Base-by-base conservation (phyloP, 2,329 filamentous ascomycete genomes). In the Penicillium janthinellum region DNA sequence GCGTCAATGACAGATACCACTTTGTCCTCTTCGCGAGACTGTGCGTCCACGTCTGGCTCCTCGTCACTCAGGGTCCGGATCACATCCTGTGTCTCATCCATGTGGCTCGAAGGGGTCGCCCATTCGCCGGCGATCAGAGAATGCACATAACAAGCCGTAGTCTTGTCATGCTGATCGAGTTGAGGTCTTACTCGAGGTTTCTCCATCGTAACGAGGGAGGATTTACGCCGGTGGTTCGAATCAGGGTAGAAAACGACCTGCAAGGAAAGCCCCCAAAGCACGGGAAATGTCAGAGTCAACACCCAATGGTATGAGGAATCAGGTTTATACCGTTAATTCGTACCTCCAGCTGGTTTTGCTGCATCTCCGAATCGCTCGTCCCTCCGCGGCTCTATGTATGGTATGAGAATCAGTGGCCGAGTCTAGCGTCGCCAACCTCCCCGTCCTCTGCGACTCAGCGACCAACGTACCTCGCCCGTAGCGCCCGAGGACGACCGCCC, bases 61-160 rank as follows among this genome's bases (percentile, higher is more conserved):
- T 63, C 59, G 25, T 69, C 63, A 6, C 59, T 59, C 12, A 64
- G 25, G 12, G 69, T 66, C 17, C 58, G 59, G 28, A 64, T 64
- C n/a, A 49, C 52, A 17, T 66, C 61, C 28, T 67, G 52, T 15
- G 59, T 54, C 12, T 63, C 55, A 25, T 63, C 55, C 31, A 53
- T 22, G 31, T 59, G 54, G 14, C 54, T 57, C 6, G 56, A 45
- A 4, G 70, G 68, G 10, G 64, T 20, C 1, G 67, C 61, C 74
- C 73, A 75, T 59, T 75, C 71, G 10, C 71, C 67, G 1, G 71
- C 81, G 25, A 88, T 82, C 2, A 88, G 73, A 0, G 82, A 80
- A 66, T 89, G 86, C 3, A 88, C 85, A 61, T 87, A 86, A 68
- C 86, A 88, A 59, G 83, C 81, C 2, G 86, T 87, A 35, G 73